Evolutionary conservation across 2,329 filamentous ascomycete genomes (phyloP), one percentile per base, ranked within the genome.

Genomic region (Xylaria sp.): DNA sequence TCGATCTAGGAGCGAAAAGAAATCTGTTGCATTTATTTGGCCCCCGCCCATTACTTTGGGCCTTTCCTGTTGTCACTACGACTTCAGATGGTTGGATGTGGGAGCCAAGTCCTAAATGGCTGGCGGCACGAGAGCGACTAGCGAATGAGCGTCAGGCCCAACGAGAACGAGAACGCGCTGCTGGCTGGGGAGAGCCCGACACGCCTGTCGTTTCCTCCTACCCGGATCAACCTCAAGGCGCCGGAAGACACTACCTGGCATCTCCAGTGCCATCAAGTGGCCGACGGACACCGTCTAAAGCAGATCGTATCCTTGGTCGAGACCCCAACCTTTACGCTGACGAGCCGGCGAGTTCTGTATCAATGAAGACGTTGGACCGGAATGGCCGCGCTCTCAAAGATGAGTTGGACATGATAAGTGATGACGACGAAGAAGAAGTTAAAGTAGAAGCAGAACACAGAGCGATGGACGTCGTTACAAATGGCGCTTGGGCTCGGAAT

Each of bases 11-110:
- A 61, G 90, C 89, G 84, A 87, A 85, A 60, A 85, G 84, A 41
- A 99, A 99, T 74, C 76, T 98, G 4, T 73, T 78, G 1, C 91
- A 97, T 73, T 83, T 99, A 2, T 92, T 99, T 67, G 95, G 95
- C 0, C 85, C 86, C 0, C 85, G 80, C 1, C 88, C 87, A 1
- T 76, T 85, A 25, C 80, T 95, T 8, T 98, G 95, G 94, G 78
- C 83, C 27, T 63, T 98, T 1, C 95, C 95, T 0, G 79, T 98
- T 46, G 87, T 85, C 75, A 98, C 90, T 72, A 96, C 93, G 1
- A 91, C 87, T 0, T 94, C 94, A 33, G 92, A 99, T 74, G 95
- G 95, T 21, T 99, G 94, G 94, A 84, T 83, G 44, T 99, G 95
- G 95, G 93, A 97, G 71, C 85, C 93, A 0, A 96, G 88, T 71